These are phyloP conservation scores for Russula griseocarnosa DNA, from an alignment of 768 basidiomycete genomes.

Conservation along the genomic window DNA sequence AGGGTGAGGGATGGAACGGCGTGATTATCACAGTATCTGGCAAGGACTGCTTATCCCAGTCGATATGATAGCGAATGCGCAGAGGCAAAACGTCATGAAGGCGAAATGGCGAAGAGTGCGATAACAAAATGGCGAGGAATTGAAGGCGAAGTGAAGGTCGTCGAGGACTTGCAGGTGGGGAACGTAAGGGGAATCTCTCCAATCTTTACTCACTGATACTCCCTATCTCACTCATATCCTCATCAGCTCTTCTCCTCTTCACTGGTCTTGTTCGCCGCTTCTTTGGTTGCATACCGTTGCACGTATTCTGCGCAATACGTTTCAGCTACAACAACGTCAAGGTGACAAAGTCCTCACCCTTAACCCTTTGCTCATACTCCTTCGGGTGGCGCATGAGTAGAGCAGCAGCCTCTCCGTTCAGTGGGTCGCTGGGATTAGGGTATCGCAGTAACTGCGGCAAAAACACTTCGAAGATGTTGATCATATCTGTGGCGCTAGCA, in stretches of 20 bases:
- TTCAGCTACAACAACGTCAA: slow-evolving; percentile 1
- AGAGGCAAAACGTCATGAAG: background rate
- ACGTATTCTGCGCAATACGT: slow-evolving; percentile 71
- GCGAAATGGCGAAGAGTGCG: slow-evolving; percentile 6
- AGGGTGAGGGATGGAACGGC: background rate
- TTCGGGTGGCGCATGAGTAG: slow-evolving; percentile 96
- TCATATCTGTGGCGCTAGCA: slow-evolving; percentile 67
- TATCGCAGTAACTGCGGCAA: slow-evolving; percentile 95
- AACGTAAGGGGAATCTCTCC: background rate
- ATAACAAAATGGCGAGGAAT: slow-evolving; percentile 4
- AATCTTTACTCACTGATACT: slow-evolving; percentile 64
- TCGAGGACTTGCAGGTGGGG: slow-evolving; percentile 5
- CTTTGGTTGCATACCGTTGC: slow-evolving; percentile 89
- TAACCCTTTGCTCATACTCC: slow-evolving; percentile 91
- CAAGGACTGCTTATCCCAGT: slow-evolving; percentile 3
- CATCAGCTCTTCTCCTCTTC: slow-evolving; percentile 70
- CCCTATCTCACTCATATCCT: slow-evolving; percentile 84
- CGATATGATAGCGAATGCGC: slow-evolving; percentile 13
- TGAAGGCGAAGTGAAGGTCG: background rate
- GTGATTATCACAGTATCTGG: slow-evolving; percentile 3
- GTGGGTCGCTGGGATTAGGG: slow-evolving; percentile 96
- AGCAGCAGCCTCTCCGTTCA: slow-evolving; percentile 97
- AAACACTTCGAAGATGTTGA: slow-evolving; percentile 99
- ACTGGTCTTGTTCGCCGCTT: slow-evolving; percentile 73
- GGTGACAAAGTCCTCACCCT: slow-evolving; percentile 49